Conservation (phyloP, 139 green algal species). For the Astrephomene gubernaculifera region DNA sequence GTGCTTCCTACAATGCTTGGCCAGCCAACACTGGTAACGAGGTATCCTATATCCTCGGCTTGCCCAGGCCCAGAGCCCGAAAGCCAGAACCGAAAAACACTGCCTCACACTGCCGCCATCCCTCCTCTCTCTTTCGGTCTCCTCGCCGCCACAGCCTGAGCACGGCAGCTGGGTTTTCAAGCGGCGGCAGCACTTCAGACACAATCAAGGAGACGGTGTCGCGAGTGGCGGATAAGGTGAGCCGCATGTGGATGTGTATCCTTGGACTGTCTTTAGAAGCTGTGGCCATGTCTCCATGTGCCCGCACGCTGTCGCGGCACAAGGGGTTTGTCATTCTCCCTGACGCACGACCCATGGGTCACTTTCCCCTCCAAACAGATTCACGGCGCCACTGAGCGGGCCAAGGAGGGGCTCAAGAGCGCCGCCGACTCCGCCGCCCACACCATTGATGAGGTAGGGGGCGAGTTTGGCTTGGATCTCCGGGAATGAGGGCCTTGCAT, state of each 20-base stretch:
- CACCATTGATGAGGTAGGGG: constrained; percentile 12
- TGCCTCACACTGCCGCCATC: background rate
- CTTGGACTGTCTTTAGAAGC: background rate
- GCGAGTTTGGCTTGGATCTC: no score
- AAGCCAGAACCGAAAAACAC: background rate
- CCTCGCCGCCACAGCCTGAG: background rate
- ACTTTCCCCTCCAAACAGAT: background rate
- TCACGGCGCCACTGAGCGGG: constrained; percentile 8
- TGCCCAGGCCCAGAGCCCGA: background rate
- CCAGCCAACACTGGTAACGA: no score
- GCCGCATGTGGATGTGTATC: no score
- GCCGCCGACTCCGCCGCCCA: background rate
- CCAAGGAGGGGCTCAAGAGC: constrained; percentile 3
- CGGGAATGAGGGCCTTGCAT: no score
- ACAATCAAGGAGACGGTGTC: constrained; percentile 6
- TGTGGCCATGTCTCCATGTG: background rate
- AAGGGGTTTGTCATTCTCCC: background rate
- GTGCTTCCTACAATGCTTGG: no score
- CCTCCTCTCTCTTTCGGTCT: background rate
- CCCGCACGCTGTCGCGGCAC: background rate
- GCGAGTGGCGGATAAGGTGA: constrained; percentile 14
- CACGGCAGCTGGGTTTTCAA: no score
- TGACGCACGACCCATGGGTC: background rate
- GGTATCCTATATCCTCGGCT: no score
- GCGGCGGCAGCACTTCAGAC: background rate